These are phyloP conservation scores for Coriolopsis trogii DNA, from an alignment of 1,284 basidiomycete genomes.

Conservation along the genomic window DNA sequence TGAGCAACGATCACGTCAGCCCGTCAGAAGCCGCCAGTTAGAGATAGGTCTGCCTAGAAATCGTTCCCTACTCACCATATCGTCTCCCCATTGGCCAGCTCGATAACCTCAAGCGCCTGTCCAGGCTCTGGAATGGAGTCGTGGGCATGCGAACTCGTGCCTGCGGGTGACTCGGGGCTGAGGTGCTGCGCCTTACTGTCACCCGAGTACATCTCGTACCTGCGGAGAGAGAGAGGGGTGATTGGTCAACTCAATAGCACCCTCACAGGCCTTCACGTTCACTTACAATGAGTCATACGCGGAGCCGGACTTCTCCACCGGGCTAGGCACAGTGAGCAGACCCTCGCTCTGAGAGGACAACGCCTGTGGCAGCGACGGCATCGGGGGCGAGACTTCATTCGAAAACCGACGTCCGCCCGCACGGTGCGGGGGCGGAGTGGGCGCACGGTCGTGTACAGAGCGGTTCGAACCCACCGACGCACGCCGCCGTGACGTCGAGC, in stretches of 20 bases:
- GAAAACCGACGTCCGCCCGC: slow-evolving; percentile 64
- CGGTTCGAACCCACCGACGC: slow-evolving; percentile 56
- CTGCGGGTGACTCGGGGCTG: slow-evolving; percentile 24
- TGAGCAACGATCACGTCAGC: slow-evolving; percentile 36
- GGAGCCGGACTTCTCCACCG: slow-evolving; percentile 64
- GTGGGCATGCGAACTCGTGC: slow-evolving; percentile 24
- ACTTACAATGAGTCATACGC: slow-evolving; percentile 78
- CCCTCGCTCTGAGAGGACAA: slow-evolving; percentile 50
- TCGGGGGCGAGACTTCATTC: slow-evolving; percentile 62
- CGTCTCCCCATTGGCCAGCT: slow-evolving; percentile 81
- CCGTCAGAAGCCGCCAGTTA: too few relatives aligned
- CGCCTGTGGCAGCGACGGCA: slow-evolving; percentile 64
- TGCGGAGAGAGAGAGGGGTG: slow-evolving; percentile 35
- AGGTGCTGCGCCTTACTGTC: slow-evolving; percentile 45
- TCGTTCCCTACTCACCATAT: slow-evolving; percentile 65
- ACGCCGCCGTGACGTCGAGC: slow-evolving; percentile 48
- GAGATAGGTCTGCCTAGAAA: slow-evolving; percentile 6
- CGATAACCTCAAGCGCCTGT: slow-evolving; percentile 74
- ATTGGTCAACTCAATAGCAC: neutral
- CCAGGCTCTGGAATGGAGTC: slow-evolving; percentile 47
- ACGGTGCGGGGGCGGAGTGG: slow-evolving; percentile 73
- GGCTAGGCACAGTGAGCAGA: slow-evolving; percentile 42
- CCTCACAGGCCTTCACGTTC: neutral
- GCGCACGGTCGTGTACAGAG: slow-evolving; percentile 78
- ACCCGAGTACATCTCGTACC: slow-evolving; percentile 79